These are phyloP conservation scores for Calonectria leucothoes DNA, from an alignment of 2,329 filamentous ascomycete species.

Conservation along the genomic window DNA sequence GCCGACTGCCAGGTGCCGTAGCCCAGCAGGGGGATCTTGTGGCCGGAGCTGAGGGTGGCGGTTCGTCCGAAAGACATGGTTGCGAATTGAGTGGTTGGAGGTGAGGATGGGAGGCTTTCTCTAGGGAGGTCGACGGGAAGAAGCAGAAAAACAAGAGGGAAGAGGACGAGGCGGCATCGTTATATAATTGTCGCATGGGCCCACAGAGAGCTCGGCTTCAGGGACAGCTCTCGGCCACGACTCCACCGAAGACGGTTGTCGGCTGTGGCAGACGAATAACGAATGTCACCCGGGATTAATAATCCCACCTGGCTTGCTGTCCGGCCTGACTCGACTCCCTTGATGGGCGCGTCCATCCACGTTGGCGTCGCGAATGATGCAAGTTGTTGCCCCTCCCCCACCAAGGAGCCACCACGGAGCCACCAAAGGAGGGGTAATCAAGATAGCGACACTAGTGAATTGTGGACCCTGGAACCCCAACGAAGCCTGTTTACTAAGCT, in stretches of 20 bases:
- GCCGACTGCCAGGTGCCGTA: slow-evolving; percentile 76
- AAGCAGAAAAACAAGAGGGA: background rate
- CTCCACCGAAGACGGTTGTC: background rate
- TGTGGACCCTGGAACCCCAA: background rate
- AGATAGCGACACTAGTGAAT: background rate
- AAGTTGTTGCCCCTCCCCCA: slow-evolving; percentile 1
- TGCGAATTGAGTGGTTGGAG: background rate
- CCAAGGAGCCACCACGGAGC: slow-evolving; percentile 1
- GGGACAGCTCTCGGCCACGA: background rate
- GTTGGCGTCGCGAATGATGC: background rate
- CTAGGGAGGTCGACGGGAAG: background rate
- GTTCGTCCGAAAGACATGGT: slow-evolving; percentile 67
- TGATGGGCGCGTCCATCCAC: background rate
- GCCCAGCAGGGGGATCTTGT: slow-evolving; percentile 71
- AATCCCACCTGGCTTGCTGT: background rate
- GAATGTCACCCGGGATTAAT: background rate
- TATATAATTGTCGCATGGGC: slow-evolving; percentile 9
- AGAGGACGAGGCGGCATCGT: background rate
- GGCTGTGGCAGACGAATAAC: background rate
- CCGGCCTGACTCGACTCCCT: background rate
- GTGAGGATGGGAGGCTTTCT: background rate
- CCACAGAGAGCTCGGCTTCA: background rate
- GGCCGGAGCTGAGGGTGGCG: slow-evolving; percentile 72
- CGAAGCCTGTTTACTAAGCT: background rate
- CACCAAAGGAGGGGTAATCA: slow-evolving; percentile 10